Conservation (phyloP, 352 stramenopile species). For the Pythium volutum region DNA sequence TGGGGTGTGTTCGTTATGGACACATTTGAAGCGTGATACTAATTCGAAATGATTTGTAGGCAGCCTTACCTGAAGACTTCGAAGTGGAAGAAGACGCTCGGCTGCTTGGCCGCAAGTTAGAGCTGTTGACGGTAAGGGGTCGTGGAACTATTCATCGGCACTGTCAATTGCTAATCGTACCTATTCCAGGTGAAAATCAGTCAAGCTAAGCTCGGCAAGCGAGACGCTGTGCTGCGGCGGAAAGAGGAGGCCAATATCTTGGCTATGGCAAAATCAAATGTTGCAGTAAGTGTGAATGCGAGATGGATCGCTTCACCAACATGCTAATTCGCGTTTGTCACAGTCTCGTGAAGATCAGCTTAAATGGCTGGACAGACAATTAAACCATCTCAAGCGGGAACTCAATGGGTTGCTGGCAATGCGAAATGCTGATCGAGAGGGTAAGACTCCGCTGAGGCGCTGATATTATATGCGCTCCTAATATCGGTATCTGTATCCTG, state of each 20-base stretch:
- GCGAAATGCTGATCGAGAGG: background rate
- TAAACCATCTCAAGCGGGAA: background rate
- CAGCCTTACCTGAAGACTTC: constrained; percentile 6
- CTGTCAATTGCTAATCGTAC: background rate
- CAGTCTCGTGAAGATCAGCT: constrained; percentile 8
- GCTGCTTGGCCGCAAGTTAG: background rate
- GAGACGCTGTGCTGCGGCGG: constrained; percentile 1
- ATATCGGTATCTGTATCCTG: background rate
- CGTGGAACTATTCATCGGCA: background rate
- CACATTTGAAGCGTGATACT: background rate
- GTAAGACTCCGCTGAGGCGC: background rate
- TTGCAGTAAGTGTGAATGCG: background rate
- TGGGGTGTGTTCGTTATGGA: background rate
- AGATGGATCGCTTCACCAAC: background rate
- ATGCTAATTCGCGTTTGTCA: background rate
- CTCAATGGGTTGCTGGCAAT: background rate
- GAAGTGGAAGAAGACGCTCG: background rate
- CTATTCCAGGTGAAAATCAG: background rate
- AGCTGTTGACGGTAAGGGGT: background rate
- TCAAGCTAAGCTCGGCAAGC: background rate
- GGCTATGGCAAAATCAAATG: background rate
- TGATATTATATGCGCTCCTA: background rate
- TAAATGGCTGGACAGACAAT: constrained; percentile 1
- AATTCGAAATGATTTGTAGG: background rate
- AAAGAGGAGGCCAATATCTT: constrained; percentile 3